These are phyloP conservation scores for Phaeosphaeriaceae sp. DNA, from an alignment of 2,329 filamentous ascomycete genomes.

Conservation along the genomic window DNA sequence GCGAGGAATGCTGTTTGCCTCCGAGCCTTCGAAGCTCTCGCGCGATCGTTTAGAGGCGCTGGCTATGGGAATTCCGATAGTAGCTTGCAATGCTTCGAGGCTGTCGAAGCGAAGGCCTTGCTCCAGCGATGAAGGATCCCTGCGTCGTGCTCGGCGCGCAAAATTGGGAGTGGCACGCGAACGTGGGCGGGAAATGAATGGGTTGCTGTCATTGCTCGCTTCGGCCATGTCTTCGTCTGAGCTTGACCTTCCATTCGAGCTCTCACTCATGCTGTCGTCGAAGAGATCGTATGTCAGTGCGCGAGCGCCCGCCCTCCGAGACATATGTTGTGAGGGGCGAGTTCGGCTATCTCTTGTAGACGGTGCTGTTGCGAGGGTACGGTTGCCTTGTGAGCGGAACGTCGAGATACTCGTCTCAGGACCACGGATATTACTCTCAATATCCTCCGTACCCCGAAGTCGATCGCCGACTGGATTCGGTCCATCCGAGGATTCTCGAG, in stretches of 20 bases:
- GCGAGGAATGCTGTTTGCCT: slow-evolving; percentile 17
- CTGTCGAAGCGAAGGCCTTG: not conserved
- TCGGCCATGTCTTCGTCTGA: not conserved
- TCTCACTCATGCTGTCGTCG: not conserved
- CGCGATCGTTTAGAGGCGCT: slow-evolving; percentile 22
- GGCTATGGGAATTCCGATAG: not conserved
- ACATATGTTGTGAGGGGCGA: not conserved
- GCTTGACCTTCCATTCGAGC: not conserved
- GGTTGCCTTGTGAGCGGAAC: too few species aligned
- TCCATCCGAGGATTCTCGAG: not conserved
- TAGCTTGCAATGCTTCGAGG: too few species aligned
- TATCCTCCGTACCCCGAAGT: too few species aligned
- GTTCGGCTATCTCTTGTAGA: too few species aligned
- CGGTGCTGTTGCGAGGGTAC: too few species aligned
- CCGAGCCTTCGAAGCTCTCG: slow-evolving; percentile 22
- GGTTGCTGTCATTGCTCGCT: not conserved
- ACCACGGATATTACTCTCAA: too few species aligned
- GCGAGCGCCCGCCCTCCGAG: too few species aligned
- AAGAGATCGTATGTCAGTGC: not conserved
- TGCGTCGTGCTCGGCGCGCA: too few species aligned
- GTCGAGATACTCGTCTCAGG: too few species aligned
- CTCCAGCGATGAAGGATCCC: not conserved
- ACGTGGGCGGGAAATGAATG: not conserved
- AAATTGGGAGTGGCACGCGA: not conserved
- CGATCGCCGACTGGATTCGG: not conserved